Evolutionary conservation across 305 asterid species (phyloP).

Genomic region (Lippia alba): DNA sequence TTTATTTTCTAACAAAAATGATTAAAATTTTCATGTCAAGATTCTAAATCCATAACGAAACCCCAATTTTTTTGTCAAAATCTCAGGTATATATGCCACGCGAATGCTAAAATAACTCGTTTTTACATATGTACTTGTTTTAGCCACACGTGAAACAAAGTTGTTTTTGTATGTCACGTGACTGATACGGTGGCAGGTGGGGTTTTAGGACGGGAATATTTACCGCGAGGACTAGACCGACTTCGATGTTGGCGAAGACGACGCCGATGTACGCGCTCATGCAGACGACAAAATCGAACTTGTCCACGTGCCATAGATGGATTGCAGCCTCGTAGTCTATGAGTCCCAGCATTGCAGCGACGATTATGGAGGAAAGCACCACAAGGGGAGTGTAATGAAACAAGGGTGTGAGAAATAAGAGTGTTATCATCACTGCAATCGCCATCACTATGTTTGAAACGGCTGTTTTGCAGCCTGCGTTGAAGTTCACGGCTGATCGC

Average conservation of each 20-base stretch:
- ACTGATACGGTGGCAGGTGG: too few species aligned
- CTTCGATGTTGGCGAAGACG: constrained; percentile 78
- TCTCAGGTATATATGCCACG: too few species aligned
- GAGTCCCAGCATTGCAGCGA: constrained; percentile 96
- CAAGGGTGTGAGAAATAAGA: constrained; percentile 74
- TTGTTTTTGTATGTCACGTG: too few species aligned
- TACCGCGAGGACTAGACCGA: constrained; percentile 81
- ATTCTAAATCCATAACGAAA: too few species aligned
- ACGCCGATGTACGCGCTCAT: constrained; percentile 84
- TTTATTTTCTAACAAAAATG: too few species aligned
- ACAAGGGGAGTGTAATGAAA: constrained; percentile 87
- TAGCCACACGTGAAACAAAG: too few species aligned
- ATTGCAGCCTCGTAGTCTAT: constrained; percentile 90
- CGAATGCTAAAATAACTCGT: too few species aligned
- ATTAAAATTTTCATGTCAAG: too few species aligned
- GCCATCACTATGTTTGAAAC: constrained; percentile 91
- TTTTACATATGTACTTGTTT: too few species aligned
- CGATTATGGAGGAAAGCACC: constrained; percentile 79
- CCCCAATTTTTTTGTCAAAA: too few species aligned
- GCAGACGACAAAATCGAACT: constrained; percentile 87
- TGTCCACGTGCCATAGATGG: constrained; percentile 88
- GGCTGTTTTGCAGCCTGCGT: constrained; percentile 87
- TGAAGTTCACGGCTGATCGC: constrained; percentile 81
- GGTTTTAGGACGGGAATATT: constrained; percentile 18
- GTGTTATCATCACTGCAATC: constrained; percentile 81